Evolutionary conservation across 257 asterid species (phyloP).

Genomic region (Anisodus tanguticus): DNA sequence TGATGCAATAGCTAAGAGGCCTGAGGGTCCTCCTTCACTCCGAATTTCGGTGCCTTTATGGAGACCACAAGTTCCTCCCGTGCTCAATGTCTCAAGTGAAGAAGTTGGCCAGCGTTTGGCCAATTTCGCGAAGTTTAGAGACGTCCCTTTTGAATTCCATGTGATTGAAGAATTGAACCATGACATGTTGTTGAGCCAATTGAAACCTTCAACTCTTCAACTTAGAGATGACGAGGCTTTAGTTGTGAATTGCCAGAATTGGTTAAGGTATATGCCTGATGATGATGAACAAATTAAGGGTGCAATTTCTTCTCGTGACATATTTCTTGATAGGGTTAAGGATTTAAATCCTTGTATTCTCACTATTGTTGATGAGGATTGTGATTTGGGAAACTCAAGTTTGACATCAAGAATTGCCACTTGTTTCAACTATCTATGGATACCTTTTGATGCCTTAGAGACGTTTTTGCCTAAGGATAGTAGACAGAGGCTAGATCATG

Average conservation of each 20-base stretch:
- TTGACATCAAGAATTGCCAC: slow-evolving; percentile 59
- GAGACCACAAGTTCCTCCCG: slow-evolving; percentile 67
- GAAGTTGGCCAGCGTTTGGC: slow-evolving; percentile 63
- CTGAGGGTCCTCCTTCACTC: slow-evolving; percentile 53
- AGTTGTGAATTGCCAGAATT: slow-evolving; percentile 71
- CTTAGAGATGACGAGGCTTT: slow-evolving; percentile 58
- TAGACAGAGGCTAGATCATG: slow-evolving; percentile 61
- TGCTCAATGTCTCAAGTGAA: slow-evolving; percentile 56
- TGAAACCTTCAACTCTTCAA: slow-evolving; percentile 42
- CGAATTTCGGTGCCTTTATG: slow-evolving; percentile 59
- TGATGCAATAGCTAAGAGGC: slow-evolving; percentile 55
- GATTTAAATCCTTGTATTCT: slow-evolving; percentile 52
- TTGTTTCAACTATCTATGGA: slow-evolving; percentile 79
- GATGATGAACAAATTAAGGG: slow-evolving; percentile 43
- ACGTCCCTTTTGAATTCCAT: slow-evolving; percentile 68
- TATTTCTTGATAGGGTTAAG: slow-evolving; percentile 48
- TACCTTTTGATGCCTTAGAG: slow-evolving; percentile 77
- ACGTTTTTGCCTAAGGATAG: slow-evolving; percentile 77
- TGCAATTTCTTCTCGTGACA: slow-evolving; percentile 44
- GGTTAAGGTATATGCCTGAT: slow-evolving; percentile 63
- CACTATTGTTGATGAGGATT: slow-evolving; percentile 70
- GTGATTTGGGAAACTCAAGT: slow-evolving; percentile 47
- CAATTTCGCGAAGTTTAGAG: slow-evolving; percentile 62
- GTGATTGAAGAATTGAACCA: slow-evolving; percentile 46
- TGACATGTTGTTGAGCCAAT: slow-evolving; percentile 43